A percentile compares a stretch with the other conserved stretches of the same genome.
Evolutionary conservation across 1,139 yeast genomes (phyloP).

Genomic region (Scheffersomyces quercinus): DNA sequence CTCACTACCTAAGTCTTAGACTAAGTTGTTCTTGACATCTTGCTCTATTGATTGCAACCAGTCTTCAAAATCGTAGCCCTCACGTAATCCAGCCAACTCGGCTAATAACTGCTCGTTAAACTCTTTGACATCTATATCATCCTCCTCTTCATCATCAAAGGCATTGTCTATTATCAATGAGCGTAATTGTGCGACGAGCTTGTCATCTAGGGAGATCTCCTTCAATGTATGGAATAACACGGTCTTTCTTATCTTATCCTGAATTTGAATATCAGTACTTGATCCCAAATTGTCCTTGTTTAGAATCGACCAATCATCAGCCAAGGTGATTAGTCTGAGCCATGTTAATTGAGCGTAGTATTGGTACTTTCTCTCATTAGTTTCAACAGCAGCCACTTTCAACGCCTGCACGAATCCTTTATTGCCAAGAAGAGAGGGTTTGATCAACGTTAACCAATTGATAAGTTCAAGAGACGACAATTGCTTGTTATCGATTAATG

Average conservation of each 20-base stretch:
- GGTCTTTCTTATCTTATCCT: constrained; percentile 42
- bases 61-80: constrained; percentile 22
- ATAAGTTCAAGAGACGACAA: constrained; percentile 51
- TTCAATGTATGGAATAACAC: constrained; percentile 48
- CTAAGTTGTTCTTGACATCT: constrained; percentile 14
- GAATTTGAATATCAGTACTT: constrained; percentile 42
- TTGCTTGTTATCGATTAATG: constrained; percentile 39
- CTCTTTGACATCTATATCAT: constrained; percentile 13
- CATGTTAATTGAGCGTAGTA: constrained; percentile 46
- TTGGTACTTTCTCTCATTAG: constrained; percentile 24
- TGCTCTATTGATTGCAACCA: constrained; percentile 33
- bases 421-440: constrained; percentile 26
- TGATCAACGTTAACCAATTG: constrained; percentile 56
- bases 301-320: constrained; percentile 59
- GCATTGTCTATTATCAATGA: constrained; percentile 7
- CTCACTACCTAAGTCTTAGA: too few species aligned
- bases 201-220: constrained; percentile 9
- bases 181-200: constrained; percentile 13
- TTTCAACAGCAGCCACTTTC: constrained; percentile 30
- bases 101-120: constrained; percentile 22
- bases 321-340: constrained; percentile 59
- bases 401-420: constrained; percentile 39
- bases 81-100: constrained; percentile 16
- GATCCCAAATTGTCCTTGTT: constrained; percentile 33
- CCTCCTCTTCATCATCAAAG: constrained; percentile 5